These are phyloP conservation scores for Tricholoma terreum DNA, from an alignment of 768 basidiomycete genomes.

Conservation along the genomic window DNA sequence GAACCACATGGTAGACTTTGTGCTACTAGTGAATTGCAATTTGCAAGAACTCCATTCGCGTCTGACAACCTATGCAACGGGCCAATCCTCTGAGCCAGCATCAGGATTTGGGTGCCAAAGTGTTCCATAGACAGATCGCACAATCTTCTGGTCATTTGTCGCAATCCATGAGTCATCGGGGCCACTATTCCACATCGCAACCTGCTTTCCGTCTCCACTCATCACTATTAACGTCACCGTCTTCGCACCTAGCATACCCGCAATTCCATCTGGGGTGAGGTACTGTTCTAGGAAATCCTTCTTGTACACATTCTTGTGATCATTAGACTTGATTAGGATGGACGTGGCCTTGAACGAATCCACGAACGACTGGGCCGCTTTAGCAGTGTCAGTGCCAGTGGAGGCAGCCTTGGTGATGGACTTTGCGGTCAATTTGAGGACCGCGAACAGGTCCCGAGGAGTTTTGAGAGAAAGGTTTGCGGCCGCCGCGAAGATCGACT, in stretches of 20 bases:
- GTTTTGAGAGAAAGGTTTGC: neutral
- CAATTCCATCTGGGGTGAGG: neutral
- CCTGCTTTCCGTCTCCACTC: neutral
- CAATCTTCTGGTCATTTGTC: neutral
- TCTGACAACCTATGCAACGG: too few species aligned
- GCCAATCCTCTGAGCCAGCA: too few species aligned
- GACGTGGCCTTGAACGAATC: neutral
- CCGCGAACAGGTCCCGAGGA: neutral
- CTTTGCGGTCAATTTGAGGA: neutral
- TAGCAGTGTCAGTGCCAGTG: neutral
- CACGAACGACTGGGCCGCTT: neutral
- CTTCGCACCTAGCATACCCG: neutral
- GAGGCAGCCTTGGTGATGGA: neutral
- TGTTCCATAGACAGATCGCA: neutral
- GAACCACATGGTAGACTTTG: too few species aligned
- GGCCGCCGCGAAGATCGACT: neutral
- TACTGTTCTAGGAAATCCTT: neutral
- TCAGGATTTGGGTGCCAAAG: neutral
- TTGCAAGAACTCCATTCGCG: too few species aligned
- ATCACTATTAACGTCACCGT: neutral
- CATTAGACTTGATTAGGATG: neutral
- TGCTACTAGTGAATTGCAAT: too few species aligned
- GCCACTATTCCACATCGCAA: neutral
- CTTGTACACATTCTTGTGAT: neutral
- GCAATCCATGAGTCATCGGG: neutral